A percentile compares a stretch with the other conserved stretches of the same genome.
phyloP scores from a whole-genome alignment of 805 yeast species.

The Danielozyma ontarioensis region DNA sequence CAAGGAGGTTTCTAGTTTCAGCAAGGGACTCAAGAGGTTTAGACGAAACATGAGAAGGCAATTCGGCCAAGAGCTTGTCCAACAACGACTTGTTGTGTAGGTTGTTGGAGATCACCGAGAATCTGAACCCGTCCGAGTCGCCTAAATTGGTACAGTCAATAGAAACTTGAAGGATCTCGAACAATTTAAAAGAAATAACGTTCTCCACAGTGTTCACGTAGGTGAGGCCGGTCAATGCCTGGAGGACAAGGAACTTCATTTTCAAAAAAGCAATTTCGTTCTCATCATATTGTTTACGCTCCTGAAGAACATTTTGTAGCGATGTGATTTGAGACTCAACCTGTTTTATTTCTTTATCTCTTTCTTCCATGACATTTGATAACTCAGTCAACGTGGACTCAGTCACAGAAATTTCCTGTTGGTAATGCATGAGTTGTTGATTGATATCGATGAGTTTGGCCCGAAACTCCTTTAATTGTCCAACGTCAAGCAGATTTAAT shows the following conservation, averaged over 20 bases:
- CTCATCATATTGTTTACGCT: constrained; percentile 12
- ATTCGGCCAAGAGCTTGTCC: constrained; percentile 5
- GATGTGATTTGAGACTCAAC: constrained; percentile 7
- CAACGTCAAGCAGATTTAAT: constrained; percentile 6
- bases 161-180: constrained; percentile 4
- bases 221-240: constrained; percentile 19
- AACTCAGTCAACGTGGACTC: constrained; percentile 5
- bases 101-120: constrained; percentile 13
- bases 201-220: constrained; percentile 5
- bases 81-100: constrained; percentile 11
- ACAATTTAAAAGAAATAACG: constrained; percentile 5
- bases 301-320: constrained; percentile 6
- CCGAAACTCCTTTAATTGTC: constrained; percentile 10
- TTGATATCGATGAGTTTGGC: constrained; percentile 13
- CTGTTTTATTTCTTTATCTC: constrained; percentile 3
- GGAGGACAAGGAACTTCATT: constrained; percentile 19
- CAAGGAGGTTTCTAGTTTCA: constrained; percentile 6
- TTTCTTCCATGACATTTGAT: constrained; percentile 7
- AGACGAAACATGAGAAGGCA: no score
- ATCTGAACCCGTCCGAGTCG: neutral
- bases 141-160: constrained; percentile 5
- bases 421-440: constrained; percentile 8
- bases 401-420: constrained; percentile 6
- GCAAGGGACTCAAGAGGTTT: no score
- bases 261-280: constrained; percentile 17